Evolutionary conservation across 257 asterid species (phyloP), one percentile per base, ranked within the genome.

Genomic region (Ilex aquifolium): DNA sequence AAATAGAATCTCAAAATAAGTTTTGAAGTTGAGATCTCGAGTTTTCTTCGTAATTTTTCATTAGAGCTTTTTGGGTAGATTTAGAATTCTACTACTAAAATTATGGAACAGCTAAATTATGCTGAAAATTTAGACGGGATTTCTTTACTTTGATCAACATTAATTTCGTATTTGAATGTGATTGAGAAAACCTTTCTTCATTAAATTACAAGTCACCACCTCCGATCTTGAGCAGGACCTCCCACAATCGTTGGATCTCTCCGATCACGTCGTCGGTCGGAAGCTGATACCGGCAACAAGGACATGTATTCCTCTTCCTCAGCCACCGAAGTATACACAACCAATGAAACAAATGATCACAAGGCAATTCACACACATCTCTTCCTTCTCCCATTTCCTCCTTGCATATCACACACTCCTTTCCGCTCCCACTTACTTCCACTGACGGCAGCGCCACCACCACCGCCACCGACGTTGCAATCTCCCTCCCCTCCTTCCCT

Each of bases 301-400:
- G 98, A 63, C 98, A 91, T 40, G 98, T 85, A 15, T 75, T 76
- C 40, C 77, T 83, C 75, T 80, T 83, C 83, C 58, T 74, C 49
- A 91, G 70, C 98, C 98, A 91, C 58, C 84, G 78, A 65, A 91
- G 49, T 3, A 88, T 69, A 36, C 98, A 91, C 60, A 66, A 60
- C 98, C 97, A 92, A 58, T 92, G 98, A 63, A 85, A 92, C 79
- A 79, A 71, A 81, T 92, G 98, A 12, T 61, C 70, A 73, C 97
- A 92, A 27, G 98, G 97, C 82, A 92, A 68, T 62, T 83, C 76
- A 67, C 97, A 91, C 62, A 88, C 96, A 31, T 85, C 95, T 69
- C 93, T 86, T 67, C 97, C 98, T 61, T 61, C 55, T 71, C 39
- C 39, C 87, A 85, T 88, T 46, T 88, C 96, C 54, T 88, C 97